These are phyloP conservation scores for Croton laevigatus DNA, from an alignment of 441 rosid genomes.

Conservation along the genomic window DNA sequence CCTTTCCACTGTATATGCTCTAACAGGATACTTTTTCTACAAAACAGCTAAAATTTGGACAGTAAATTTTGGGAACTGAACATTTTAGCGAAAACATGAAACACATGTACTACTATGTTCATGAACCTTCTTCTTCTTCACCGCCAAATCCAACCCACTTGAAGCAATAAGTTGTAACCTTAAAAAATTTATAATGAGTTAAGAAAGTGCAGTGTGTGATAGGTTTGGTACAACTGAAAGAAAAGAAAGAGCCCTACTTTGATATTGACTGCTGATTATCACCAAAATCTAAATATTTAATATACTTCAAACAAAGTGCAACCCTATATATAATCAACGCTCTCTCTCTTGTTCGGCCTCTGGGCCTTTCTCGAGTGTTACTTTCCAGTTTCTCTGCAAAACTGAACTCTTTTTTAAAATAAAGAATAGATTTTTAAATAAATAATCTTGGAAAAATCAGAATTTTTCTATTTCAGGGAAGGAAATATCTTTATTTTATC, in stretches of 20 bases:
- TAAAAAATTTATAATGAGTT: too few relatives aligned
- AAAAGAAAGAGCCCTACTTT: not conserved
- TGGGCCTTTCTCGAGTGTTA: conserved; percentile 29
- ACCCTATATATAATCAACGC: conserved; percentile 11
- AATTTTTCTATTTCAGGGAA: conserved; percentile 18
- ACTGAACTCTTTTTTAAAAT: not conserved
- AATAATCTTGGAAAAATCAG: conserved; percentile 23
- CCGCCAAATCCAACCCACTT: not conserved
- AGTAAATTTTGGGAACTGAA: not conserved
- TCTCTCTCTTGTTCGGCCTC: not conserved
- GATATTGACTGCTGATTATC: not conserved
- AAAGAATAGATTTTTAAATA: too few relatives aligned
- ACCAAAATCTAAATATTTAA: not conserved
- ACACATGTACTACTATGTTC: not conserved
- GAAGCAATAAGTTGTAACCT: too few relatives aligned
- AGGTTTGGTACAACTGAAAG: not conserved
- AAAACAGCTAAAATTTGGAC: too few relatives aligned
- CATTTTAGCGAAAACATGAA: not conserved
- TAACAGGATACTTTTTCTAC: too few relatives aligned
- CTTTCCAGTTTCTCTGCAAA: conserved; percentile 26
- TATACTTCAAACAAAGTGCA: not conserved
- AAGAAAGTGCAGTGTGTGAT: not conserved
- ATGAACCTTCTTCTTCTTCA: not conserved
- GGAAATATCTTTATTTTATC: conserved; percentile 6
- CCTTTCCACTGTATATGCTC: too few relatives aligned